Conservation (phyloP, 2,329 filamentous ascomycete species). For the Fusarium udum region DNA sequence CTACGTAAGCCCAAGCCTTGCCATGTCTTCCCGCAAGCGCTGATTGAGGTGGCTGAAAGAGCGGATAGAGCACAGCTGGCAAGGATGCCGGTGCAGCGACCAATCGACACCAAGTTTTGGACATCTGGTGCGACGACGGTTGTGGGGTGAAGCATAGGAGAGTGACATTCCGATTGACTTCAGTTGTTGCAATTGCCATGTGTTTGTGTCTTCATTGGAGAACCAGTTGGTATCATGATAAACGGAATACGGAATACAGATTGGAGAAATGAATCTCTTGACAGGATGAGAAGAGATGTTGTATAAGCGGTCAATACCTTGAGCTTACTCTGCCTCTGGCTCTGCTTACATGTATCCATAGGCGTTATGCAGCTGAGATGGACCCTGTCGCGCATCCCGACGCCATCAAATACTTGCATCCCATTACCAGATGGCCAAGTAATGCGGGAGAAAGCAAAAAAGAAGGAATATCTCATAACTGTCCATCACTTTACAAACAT, state of each 20-base stretch:
- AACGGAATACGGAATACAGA: background rate
- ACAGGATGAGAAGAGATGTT: background rate
- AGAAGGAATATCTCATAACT: background rate
- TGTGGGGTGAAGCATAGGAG: constrained; percentile 12
- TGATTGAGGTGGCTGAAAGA: constrained; percentile 27
- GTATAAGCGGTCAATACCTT: constrained; percentile 1
- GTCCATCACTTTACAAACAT: no score
- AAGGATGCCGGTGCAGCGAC: constrained; percentile 21
- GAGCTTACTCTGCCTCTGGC: background rate
- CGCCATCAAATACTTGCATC: constrained; percentile 2
- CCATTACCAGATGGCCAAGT: background rate
- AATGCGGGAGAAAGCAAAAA: background rate
- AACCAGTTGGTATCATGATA: background rate
- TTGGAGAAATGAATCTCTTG: background rate
- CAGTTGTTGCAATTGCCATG: background rate
- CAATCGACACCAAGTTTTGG: background rate
- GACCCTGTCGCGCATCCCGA: constrained; percentile 7
- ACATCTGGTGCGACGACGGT: constrained; percentile 15
- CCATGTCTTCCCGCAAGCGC: constrained; percentile 4
- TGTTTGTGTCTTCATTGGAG: background rate
- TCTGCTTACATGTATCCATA: constrained; percentile 10
- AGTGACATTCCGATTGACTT: constrained; percentile 9
- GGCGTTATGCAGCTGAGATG: background rate
- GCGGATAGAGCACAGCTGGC: background rate
- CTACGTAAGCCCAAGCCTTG: constrained; percentile 18